Evolutionary conservation across 768 basidiomycete species (phyloP).

Genomic region (Solioccasus polychromus): DNA sequence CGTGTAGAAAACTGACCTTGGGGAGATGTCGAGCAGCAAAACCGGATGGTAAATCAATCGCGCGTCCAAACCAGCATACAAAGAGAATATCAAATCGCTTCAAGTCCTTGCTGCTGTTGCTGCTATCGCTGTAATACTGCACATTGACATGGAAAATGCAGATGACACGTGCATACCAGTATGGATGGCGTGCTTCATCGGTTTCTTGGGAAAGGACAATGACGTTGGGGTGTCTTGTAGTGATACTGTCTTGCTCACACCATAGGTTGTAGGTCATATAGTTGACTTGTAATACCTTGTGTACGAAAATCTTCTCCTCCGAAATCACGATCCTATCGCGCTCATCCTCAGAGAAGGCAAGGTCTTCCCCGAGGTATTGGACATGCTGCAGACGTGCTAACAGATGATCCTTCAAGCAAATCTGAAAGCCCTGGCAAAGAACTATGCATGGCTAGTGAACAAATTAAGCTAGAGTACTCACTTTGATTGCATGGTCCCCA

Average conservation of each 20-base stretch:
- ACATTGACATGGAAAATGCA: slow-evolving; percentile 12
- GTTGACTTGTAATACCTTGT: slow-evolving; percentile 21
- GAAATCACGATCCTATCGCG: slow-evolving; percentile 14
- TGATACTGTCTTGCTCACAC: slow-evolving; percentile 36
- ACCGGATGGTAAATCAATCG: no score
- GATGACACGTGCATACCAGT: slow-evolving; percentile 33
- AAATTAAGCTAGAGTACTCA: not conserved
- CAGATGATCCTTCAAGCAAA: not conserved
- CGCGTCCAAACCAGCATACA: no score
- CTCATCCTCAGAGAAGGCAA: slow-evolving; percentile 21
- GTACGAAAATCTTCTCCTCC: slow-evolving; percentile 18
- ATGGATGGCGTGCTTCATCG: slow-evolving; percentile 29
- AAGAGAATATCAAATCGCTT: no score
- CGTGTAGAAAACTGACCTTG: no score
- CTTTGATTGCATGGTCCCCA: not conserved
- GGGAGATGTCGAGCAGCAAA: no score
- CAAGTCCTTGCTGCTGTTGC: no score
- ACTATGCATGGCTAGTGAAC: not conserved
- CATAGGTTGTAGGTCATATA: slow-evolving; percentile 28
- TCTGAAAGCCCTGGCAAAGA: not conserved
- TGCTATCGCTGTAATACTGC: no score
- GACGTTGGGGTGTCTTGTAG: slow-evolving; percentile 34
- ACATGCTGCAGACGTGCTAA: not conserved
- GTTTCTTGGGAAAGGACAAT: slow-evolving; percentile 28
- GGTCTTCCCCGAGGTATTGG: slow-evolving; percentile 21